Evolutionary conservation across 1,139 yeast genomes (phyloP).

Genomic region (Suhomyces atakaporum): DNA sequence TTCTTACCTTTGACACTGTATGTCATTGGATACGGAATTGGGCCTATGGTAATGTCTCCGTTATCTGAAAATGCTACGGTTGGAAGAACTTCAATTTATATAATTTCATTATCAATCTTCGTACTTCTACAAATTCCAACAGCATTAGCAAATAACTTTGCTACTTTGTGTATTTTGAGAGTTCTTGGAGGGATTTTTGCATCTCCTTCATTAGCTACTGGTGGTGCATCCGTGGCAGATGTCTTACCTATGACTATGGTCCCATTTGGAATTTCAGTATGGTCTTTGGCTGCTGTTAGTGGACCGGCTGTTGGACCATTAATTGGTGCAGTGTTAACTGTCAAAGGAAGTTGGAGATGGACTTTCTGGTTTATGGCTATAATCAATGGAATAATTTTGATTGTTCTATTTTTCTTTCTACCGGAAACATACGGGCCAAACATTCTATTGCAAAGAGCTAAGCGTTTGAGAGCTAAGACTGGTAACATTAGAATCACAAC

Average conservation of each 20-base stretch:
- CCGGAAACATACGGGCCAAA: constrained; percentile 40
- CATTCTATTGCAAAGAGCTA: constrained; percentile 35
- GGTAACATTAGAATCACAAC: constrained; percentile 34
- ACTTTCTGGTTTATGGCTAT: constrained; percentile 41
- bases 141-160: constrained; percentile 32
- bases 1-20: constrained; percentile 36
- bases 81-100: constrained; percentile 52
- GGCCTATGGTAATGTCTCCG: constrained; percentile 42
- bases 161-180: constrained; percentile 32
- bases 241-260: constrained; percentile 25
- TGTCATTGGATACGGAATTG: constrained; percentile 42
- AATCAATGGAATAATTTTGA: constrained; percentile 29
- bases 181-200: constrained; percentile 38
- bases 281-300: constrained; percentile 38
- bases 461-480: constrained; percentile 34
- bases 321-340: constrained; percentile 33
- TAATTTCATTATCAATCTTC: constrained; percentile 29
- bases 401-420: constrained; percentile 27
- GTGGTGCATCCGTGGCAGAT: constrained; percentile 39
- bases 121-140: constrained; percentile 33
- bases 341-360: constrained; percentile 38
- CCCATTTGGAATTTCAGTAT: constrained; percentile 34
- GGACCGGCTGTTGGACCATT: constrained; percentile 43
- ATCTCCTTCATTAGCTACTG: constrained; percentile 37
- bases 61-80: constrained; percentile 42